Percentiles rank a stretch among this genome's conserved stretches.
Conservation (phyloP, 208 protist genomes). For the Giardia duodenalis region DNA sequence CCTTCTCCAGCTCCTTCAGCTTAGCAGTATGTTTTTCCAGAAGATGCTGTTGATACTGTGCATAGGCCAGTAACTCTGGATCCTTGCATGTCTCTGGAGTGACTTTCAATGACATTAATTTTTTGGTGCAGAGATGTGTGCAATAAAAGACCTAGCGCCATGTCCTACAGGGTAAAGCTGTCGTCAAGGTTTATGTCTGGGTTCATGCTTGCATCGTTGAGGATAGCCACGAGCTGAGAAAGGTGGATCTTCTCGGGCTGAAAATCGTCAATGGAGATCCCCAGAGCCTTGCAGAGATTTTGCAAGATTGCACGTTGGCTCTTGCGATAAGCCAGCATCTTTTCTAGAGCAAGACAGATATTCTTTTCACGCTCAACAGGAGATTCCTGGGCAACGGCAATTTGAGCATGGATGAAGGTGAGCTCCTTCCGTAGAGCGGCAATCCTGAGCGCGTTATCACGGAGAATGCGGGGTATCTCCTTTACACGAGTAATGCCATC, state of each 20-base stretch:
- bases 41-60: neutral
- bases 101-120: neutral
- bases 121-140: no score
- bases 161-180: no score
- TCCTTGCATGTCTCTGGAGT: neutral
- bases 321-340: no score
- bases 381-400: neutral
- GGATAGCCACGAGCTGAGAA: no score
- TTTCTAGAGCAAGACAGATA: no score
- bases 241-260: no score
- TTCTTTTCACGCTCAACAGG: neutral
- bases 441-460: neutral
- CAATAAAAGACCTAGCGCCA: no score
- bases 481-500: neutral
- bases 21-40: neutral
- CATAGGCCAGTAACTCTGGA: neutral
- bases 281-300: no score
- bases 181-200: no score
- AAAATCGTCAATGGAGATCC: no score
- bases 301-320: no score
- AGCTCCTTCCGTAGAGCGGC: neutral
- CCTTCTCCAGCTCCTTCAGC: neutral
- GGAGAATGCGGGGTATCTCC: neutral
- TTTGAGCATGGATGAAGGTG: conserved; percentile 2
- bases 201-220: no score